Base-by-base conservation (phyloP, 441 rosid genomes). In the Lepidium campestre region DNA sequence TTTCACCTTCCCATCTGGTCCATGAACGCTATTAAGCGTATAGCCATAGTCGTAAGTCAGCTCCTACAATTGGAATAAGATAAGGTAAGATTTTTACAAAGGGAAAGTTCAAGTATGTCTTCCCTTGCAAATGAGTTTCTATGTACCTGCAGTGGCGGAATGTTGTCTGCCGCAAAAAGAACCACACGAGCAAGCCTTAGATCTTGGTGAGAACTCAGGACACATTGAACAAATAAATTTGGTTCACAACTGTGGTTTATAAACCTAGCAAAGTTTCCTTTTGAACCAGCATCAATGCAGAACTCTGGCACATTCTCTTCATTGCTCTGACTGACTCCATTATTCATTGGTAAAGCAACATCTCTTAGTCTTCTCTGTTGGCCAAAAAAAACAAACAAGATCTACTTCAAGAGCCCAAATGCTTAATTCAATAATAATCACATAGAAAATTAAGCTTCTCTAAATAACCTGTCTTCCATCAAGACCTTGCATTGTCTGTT, bases 201-300 rank as follows among this genome's bases (percentile, higher is more conserved):
- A 69, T 91, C 97, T 8, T 81, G 92, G 77, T 91, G 99, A 13
- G 84, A 79, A 74, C 94, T 86, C 75, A 91, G 60, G 55, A 93
- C 86, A 54, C 96, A 83, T 47, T 89, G 96, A 18, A 94, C 94
- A 73, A 87, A 94, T 14, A 94, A 83, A 69, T 94, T 94, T 17
- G 99, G 99, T 77, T 82, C 91, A 17, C 99, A 94, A 57, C 97
- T 91, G 70, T 91, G 97, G 66, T 94, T 94, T 29, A 94, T 85
- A 73, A 86, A 94, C 27, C 27, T 23, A 23, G 27, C 27, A 23
- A 23, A 23, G 27, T 23, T 23, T 23, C 27, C 27, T 23, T 23
- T 1, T 3, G 27, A 23, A 23, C 27, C 27, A 23, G 27, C 27
- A 23, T 23, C 27, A 23, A 23, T 23, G 27, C 27, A 23, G 4